Conservation (phyloP, 2,329 filamentous ascomycete species). For the Capronia coronata region DNA sequence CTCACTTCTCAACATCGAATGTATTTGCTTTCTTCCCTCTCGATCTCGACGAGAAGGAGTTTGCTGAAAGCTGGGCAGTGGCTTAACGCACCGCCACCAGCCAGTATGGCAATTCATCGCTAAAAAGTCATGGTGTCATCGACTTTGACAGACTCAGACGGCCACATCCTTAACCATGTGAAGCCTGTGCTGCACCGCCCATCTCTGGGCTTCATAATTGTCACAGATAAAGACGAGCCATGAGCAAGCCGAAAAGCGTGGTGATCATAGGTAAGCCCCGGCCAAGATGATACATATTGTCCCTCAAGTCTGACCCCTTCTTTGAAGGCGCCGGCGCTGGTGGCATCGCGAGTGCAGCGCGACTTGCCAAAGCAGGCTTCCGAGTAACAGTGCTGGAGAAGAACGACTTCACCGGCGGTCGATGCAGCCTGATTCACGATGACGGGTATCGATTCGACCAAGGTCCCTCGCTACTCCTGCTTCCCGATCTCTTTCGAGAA, state of each 20-base stretch:
- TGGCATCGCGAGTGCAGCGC: conserved; percentile 64
- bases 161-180: conserved; percentile 14
- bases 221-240: conserved; percentile 2
- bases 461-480: conserved; percentile 65
- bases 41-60: not conserved
- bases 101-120: not conserved
- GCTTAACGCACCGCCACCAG: not conserved
- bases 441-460: conserved; percentile 60
- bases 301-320: not conserved
- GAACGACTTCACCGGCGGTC: conserved; percentile 64
- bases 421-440: conserved; percentile 60
- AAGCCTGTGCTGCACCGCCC: conserved; percentile 1
- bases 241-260: conserved; percentile 40
- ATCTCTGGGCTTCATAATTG: conserved; percentile 1
- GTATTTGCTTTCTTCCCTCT: not conserved
- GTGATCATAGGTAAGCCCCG: conserved; percentile 47
- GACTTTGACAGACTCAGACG: conserved; percentile 12
- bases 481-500: conserved; percentile 64
- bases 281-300: not conserved
- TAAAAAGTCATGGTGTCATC: conserved; percentile 27
- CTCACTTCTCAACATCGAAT: no score
- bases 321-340: conserved; percentile 61
- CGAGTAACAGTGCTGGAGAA: conserved; percentile 72
- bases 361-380: conserved; percentile 63
- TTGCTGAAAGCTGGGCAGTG: not conserved